Base-by-base conservation (phyloP, 1,139 yeast species). In the Pichia sp. region DNA sequence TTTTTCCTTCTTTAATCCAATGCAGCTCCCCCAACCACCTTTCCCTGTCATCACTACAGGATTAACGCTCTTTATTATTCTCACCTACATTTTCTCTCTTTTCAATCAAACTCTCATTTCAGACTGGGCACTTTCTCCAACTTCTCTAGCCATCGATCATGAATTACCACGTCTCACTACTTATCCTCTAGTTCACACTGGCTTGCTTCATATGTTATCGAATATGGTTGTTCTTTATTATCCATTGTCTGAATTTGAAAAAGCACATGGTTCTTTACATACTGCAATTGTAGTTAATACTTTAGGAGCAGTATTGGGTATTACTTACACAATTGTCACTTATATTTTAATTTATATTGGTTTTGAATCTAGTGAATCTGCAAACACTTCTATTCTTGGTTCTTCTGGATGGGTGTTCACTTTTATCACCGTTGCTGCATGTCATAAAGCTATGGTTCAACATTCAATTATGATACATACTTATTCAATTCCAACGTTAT, bases 271-370 rank as follows among this genome's bases (percentile, higher is more conserved):
- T 11, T 90, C 98, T 0, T 84, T 91, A 1, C 81, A 87, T 65
- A 87, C 97, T 2, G 97, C 96, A 1, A 75, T 91, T 50, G 84
- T 90, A 25, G 73, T 91, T 54, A 88, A 89, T 66, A 72, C 87
- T 30, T 69, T 86, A 53, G 86, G 96, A 0, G 83, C 85, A 1
- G 69, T 81, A 10, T 77, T 93, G 1, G 96, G 87, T 6, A 65
- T 90, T 28, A 79, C 80, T 33, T 87, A 81, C 70, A 79, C 87
- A 62, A 10, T 80, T 4, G 62, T 84, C 1, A 86, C 90, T 0
- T 63, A 73, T 52, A 25, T 79, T 3, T 68, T 86, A 14, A 41
- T 36, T 16, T 45, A 43, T 10, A 9, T 51, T 2, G 42, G 44
- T n/a, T n/a, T 53, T 3, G 45, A 47, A 33, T 18, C 28, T 10